Conservation (phyloP, 345 rosid species). For the Euphorbia lathyris region DNA sequence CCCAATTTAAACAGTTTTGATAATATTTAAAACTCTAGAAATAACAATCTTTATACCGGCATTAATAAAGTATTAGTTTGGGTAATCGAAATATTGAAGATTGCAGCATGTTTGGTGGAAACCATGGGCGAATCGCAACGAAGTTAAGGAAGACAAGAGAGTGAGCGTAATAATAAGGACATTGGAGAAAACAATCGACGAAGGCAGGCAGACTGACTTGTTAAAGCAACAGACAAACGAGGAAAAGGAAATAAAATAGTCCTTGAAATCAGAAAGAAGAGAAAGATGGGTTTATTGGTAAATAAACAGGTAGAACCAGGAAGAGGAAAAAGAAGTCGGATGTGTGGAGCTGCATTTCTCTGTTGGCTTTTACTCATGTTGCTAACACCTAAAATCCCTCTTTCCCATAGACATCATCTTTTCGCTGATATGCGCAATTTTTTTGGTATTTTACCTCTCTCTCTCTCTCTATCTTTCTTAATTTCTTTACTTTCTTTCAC, state of each 20-base stretch:
- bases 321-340: conserved; percentile 39
- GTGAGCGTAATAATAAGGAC: neutral
- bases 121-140: neutral
- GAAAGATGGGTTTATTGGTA: conserved; percentile 50
- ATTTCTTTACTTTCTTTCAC: neutral
- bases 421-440: conserved; percentile 86
- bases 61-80: too few relatives aligned
- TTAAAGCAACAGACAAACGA: neutral
- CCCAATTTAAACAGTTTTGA: too few relatives aligned
- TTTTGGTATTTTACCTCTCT: conserved; percentile 42
- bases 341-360: conserved; percentile 47
- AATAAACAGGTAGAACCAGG: conserved; percentile 42
- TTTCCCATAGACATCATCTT: conserved; percentile 39
- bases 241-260: neutral
- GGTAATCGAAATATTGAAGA: too few relatives aligned
- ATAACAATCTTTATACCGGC: too few relatives aligned
- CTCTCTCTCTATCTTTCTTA: neutral
- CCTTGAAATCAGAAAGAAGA: neutral
- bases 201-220: neutral
- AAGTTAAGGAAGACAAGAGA: neutral
- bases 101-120: too few relatives aligned
- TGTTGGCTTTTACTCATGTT: conserved; percentile 60
- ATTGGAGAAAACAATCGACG: neutral
- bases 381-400: conserved; percentile 69
- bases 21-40: too few relatives aligned